Percentiles rank a stretch among this genome's conserved stretches.
Conservation (phyloP, 192 early-diverging fungal species). For the Coemansia sp. region DNA sequence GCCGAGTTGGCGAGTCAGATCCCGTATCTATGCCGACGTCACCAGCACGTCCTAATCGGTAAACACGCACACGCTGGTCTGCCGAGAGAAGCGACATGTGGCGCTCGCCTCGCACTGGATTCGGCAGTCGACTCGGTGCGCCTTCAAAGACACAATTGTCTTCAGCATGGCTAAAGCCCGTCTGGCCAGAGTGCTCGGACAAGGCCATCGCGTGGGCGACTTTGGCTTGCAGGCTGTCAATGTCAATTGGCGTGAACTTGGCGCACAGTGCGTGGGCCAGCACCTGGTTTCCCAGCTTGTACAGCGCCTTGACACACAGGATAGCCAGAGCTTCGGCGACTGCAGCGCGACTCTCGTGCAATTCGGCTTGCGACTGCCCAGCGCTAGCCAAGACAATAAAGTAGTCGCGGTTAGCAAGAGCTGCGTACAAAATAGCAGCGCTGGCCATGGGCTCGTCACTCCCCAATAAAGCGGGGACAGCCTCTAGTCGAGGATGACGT, state of each 20-base stretch:
- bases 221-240: slow-evolving; percentile 15
- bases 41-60: slow-evolving; percentile 31
- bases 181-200: not conserved
- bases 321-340: slow-evolving; percentile 41
- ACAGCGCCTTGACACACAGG: slow-evolving; percentile 39
- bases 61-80: slow-evolving; percentile 41
- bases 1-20: slow-evolving; percentile 1
- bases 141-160: not conserved
- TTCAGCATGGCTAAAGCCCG: not conserved
- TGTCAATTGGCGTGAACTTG: slow-evolving; percentile 38
- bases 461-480: not conserved
- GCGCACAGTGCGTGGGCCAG: slow-evolving; percentile 33
- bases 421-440: slow-evolving; percentile 40
- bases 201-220: not conserved
- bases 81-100: slow-evolving; percentile 42
- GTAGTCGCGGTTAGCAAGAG: slow-evolving; percentile 46
- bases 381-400: slow-evolving; percentile 33
- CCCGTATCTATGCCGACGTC: slow-evolving; percentile 10
- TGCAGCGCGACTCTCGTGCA: slow-evolving; percentile 39
- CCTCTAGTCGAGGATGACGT: not conserved
- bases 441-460: slow-evolving; percentile 28
- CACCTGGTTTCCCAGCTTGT: slow-evolving; percentile 18
- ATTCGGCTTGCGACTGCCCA: slow-evolving; percentile 42
- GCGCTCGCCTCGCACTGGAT: slow-evolving; percentile 14
- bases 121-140: not conserved